Base-by-base conservation (phyloP, 305 asterid genomes). In the Andrographis paniculata region DNA sequence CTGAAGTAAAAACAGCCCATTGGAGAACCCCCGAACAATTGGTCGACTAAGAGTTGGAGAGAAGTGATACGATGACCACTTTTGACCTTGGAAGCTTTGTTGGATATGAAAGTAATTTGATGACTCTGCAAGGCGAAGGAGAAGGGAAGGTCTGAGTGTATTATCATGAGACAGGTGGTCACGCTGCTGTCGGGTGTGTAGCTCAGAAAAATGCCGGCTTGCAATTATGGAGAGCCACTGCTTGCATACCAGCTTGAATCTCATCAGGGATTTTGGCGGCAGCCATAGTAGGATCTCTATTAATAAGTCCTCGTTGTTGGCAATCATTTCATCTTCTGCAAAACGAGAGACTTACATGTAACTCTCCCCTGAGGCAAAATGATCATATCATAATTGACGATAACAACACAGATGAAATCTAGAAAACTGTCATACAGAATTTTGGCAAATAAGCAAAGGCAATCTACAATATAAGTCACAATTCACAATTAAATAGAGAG, bases 161-260 rank as follows among this genome's bases (percentile, higher is more conserved):
- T 37, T 14, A 50, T 31, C 14, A 13, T 15, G 17, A 35, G n/a
- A n/a, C n/a, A 16, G 45, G 22, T 14, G 54, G 44, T 17, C 28
- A 57, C 45, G 45, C 27, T 51, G 64, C 42, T 41, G 61, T 41
- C 48, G 52, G 17, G 61, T 53, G 58, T 71, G 74, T 6, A 11
- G 56, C 9, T 9, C 48, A 10, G 68, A 67, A 10, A 71, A 71
- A 30, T 36, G 46, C 17, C 36, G 59, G 9, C 51, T 16, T 42
- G 78, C 56, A 45, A 71, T 67, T 16, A 67, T 27, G 31, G 47
- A 20, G 13, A 30, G 30, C 78, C 78, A 71, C 3, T 19, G 35
- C 36, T 64, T 71, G 66, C 56, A 45, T 11, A 66, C 78, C 4
- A 42, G 50, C 28, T 63, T 67, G 69, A 67, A 63, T 53, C 69